Base-by-base conservation (phyloP, 306 rosid species). In the Quercus berberidifolia region DNA sequence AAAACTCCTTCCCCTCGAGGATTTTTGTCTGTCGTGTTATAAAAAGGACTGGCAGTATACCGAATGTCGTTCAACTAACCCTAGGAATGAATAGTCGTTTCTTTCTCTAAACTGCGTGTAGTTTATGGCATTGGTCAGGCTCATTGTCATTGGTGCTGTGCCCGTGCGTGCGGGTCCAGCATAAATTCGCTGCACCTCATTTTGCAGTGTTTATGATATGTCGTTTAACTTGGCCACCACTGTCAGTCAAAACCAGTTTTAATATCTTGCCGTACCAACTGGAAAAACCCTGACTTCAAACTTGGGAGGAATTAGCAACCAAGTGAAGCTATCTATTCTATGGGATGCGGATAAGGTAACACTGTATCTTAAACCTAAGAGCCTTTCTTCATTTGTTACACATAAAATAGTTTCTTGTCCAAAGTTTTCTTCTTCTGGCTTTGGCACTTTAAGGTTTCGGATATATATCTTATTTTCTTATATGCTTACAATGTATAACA, bases 401-500 rank as follows among this genome's bases (percentile, higher is more conserved):
- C 31, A 12, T 64, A 7, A 26, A 26, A 33, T 62, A 21, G 65
- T 17, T 52, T 59, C 55, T n/a, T 15, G 20, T 58, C 15, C 12
- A 12, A 71, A 38, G 75, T 71, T 75, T 38, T 33, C 58, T 65
- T 49, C 76, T 20, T 46, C 74, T 33, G 67, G 3, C 20, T 51
- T 51, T 71, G 74, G 15, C 4, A 21, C 25, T 52, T 82, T 49
- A 19, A 65, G 81, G 10, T 78, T 26, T 60, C 30, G 4, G 17
- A 69, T 71, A 51, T 6, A 75, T 76, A 25, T 56, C 4, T 18
- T 69, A 23, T 1, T 9, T 75, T 79, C 55, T 46, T 60, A 20
- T 17, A 10, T 17, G 49, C 63, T n/a, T 18, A 8, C 54, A 52
- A 90, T 92, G 97, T 89, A 86, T 75, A 43, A 91, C 17, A 89